phyloP scores from a whole-genome alignment of 2,329 filamentous ascomycete genomes.

The Colletotrichum magnum region DNA sequence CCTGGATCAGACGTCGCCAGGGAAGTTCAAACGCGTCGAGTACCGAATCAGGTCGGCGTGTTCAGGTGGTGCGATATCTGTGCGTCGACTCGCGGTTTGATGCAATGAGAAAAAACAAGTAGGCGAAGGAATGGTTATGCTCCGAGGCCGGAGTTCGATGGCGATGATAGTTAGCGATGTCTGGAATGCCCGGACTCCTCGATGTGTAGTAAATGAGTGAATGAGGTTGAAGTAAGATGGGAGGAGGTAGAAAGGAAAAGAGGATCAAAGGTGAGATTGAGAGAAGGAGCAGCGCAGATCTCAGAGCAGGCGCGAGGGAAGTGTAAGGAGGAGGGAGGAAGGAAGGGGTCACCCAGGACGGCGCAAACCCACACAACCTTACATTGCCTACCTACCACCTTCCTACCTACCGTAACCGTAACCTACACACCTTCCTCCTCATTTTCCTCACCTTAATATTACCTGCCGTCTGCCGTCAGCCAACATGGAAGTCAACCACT shows the following conservation, averaged over 20 bases:
- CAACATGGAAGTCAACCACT: neutral
- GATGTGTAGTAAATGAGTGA: constrained; percentile 18
- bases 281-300: constrained; percentile 7
- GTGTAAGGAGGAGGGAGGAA: constrained; percentile 10
- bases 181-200: neutral
- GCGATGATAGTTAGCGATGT: constrained; percentile 7
- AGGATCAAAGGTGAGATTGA: constrained; percentile 1
- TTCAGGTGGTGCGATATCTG: neutral
- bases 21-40: neutral
- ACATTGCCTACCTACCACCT: neutral
- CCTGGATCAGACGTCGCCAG: neutral
- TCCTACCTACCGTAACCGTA: too few relatives aligned
- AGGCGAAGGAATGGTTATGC: neutral
- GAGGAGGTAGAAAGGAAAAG: constrained; percentile 10
- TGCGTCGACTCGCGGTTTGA: constrained; percentile 1
- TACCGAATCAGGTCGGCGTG: neutral
- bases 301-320: neutral
- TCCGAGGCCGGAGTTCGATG: neutral
- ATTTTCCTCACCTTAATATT: too few relatives aligned
- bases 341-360: constrained; percentile 32
- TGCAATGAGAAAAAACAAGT: neutral
- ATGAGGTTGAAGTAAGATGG: neutral
- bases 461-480: neutral
- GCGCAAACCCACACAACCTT: constrained; percentile 14
- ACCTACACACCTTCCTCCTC: too few relatives aligned